Percentiles rank a stretch among this genome's conserved stretches.
Conservation (phyloP, 2,329 filamentous ascomycete species). For the Colletotrichum agaves region DNA sequence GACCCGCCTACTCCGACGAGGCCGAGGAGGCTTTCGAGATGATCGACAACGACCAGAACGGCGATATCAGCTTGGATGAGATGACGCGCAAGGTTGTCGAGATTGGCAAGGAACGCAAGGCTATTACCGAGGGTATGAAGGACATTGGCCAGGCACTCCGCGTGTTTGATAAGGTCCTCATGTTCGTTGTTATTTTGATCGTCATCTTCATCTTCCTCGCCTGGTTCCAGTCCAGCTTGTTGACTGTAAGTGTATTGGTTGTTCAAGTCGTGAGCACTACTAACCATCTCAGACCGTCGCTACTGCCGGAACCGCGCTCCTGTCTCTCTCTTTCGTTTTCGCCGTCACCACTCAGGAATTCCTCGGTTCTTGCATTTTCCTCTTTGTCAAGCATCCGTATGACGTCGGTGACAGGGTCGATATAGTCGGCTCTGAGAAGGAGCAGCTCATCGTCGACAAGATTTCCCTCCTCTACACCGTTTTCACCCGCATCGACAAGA, state of each 20-base stretch:
- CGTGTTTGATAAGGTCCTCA: conserved; percentile 87
- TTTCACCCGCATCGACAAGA: conserved; percentile 80
- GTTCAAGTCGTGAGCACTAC: neutral
- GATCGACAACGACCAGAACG: conserved; percentile 89
- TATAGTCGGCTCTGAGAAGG: conserved; percentile 66
- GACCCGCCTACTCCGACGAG: conserved; percentile 75
- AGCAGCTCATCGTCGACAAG: conserved; percentile 85
- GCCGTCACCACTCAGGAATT: conserved; percentile 92
- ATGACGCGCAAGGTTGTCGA: conserved; percentile 91
- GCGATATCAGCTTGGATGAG: conserved; percentile 94
- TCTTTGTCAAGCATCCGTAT: conserved; percentile 98
- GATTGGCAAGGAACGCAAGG: conserved; percentile 85
- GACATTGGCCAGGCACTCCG: conserved; percentile 95
- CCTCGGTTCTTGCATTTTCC: conserved; percentile 97
- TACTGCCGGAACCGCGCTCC: conserved; percentile 88
- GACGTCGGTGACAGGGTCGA: conserved; percentile 96
- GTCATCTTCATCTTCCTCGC: conserved; percentile 79
- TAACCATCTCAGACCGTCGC: conserved; percentile 71
- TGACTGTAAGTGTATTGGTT: conserved; percentile 56
- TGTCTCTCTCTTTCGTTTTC: conserved; percentile 98
- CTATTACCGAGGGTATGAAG: conserved; percentile 93
- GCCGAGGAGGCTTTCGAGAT: conserved; percentile 86
- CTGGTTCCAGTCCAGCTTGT: conserved; percentile 39
- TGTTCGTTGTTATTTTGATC: conserved; percentile 83
- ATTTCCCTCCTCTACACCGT: conserved; percentile 95